These are phyloP conservation scores for Tritrichomonas foetus DNA, from an alignment of 208 protist species.

Conservation along the genomic window DNA sequence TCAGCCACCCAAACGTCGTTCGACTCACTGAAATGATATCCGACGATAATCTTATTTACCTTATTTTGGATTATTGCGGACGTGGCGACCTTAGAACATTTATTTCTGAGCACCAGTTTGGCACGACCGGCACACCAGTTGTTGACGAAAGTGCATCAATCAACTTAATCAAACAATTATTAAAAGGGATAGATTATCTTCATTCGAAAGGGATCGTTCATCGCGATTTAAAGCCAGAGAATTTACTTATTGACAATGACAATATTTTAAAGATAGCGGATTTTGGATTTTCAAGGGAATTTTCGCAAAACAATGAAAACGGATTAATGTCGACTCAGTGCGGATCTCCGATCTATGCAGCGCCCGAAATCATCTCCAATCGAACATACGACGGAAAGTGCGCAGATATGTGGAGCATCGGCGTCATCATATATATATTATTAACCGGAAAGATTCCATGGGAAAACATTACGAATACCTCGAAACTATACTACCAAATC, in stretches of 20 bases:
- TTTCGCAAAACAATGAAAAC: neutral
- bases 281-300: neutral
- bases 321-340: neutral
- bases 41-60: neutral
- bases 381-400: neutral
- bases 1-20: neutral
- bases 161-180: neutral
- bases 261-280: neutral
- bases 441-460: neutral
- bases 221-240: neutral
- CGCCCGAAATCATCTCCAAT: neutral
- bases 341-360: neutral
- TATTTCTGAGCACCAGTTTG: neutral
- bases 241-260: neutral
- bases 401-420: neutral
- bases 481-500: conserved; percentile 7
- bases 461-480: neutral
- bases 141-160: neutral
- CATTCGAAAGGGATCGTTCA: neutral
- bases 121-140: neutral
- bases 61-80: neutral
- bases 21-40: neutral
- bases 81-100: neutral
- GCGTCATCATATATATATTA: conserved; percentile 9
- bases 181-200: neutral